Evolutionary conservation across 345 rosid species (phyloP).

Genomic region (Anastatica hierochuntica): DNA sequence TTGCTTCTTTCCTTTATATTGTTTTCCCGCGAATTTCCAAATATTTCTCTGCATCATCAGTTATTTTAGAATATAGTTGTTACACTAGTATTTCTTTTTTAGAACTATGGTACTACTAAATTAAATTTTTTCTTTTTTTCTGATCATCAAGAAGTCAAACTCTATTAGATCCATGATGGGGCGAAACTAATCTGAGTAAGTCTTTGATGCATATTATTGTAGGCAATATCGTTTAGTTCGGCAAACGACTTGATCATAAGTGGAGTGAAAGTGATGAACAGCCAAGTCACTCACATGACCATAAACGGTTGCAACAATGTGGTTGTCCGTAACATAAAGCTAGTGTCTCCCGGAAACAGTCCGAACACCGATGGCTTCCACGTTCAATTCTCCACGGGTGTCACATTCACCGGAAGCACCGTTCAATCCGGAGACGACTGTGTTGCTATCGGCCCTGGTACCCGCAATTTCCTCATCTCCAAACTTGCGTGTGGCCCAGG

Average conservation of each 20-base stretch:
- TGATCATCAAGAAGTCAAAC: too few species aligned
- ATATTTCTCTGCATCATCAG: too few species aligned
- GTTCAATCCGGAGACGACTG: slow-evolving; percentile 53
- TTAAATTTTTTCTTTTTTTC: background rate
- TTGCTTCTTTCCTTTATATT: background rate
- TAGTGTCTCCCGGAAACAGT: slow-evolving; percentile 34
- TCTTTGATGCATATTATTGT: background rate
- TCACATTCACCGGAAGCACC: slow-evolving; percentile 28
- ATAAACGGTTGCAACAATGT: slow-evolving; percentile 34
- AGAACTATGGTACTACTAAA: too few species aligned
- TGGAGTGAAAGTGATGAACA: slow-evolving; percentile 41
- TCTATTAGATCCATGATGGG: too few species aligned
- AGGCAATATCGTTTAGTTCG: slow-evolving; percentile 29
- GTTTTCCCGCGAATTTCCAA: too few species aligned
- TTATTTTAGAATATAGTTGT: too few species aligned
- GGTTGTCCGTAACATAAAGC: slow-evolving; percentile 22
- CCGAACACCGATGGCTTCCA: slow-evolving; percentile 53
- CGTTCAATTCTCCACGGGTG: slow-evolving; percentile 32
- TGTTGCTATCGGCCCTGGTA: slow-evolving; percentile 45
- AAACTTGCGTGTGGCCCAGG: slow-evolving; percentile 55
- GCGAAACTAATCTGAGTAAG: too few species aligned
- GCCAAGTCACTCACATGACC: slow-evolving; percentile 35
- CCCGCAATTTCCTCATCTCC: slow-evolving; percentile 32
- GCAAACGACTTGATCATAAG: slow-evolving; percentile 32
- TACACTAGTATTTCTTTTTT: too few species aligned